Conservation (phyloP, 805 yeast genomes). For the Cephaloascus albidus region DNA sequence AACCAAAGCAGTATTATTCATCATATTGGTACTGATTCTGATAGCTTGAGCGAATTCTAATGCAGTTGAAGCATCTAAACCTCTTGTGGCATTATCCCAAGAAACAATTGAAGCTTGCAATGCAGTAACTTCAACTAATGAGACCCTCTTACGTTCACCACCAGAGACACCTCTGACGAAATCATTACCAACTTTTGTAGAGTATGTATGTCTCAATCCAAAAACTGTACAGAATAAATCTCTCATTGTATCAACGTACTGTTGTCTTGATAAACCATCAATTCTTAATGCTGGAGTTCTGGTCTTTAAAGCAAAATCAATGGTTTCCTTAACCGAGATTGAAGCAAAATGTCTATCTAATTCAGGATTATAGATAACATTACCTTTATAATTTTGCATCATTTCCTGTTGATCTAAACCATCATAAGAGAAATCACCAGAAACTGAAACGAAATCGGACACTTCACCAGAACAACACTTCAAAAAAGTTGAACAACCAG, state of each 20-base stretch:
- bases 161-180: no score
- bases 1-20: slow-evolving; percentile 48
- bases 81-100: slow-evolving; percentile 83
- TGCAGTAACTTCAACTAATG: slow-evolving; percentile 69
- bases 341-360: slow-evolving; percentile 72
- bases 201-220: slow-evolving; percentile 57
- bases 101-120: slow-evolving; percentile 56
- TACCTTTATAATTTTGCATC: slow-evolving; percentile 47
- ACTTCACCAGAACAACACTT: slow-evolving; percentile 12
- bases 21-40: slow-evolving; percentile 46
- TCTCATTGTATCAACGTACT: slow-evolving; percentile 34
- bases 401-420: slow-evolving; percentile 53
- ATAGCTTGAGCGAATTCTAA: slow-evolving; percentile 62
- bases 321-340: slow-evolving; percentile 65
- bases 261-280: slow-evolving; percentile 32
- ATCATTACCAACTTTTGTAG: no score
- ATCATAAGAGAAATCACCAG: slow-evolving; percentile 47
- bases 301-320: slow-evolving; percentile 60
- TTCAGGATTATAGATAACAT: slow-evolving; percentile 49
- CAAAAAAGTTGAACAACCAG: slow-evolving; percentile 25
- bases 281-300: slow-evolving; percentile 53
- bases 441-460: background rate
- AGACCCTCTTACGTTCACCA: slow-evolving; percentile 78
- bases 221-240: slow-evolving; percentile 44
- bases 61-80: no score